Conservation (phyloP, 371 early-diverging fungal species). For the Mortierella sp. region DNA sequence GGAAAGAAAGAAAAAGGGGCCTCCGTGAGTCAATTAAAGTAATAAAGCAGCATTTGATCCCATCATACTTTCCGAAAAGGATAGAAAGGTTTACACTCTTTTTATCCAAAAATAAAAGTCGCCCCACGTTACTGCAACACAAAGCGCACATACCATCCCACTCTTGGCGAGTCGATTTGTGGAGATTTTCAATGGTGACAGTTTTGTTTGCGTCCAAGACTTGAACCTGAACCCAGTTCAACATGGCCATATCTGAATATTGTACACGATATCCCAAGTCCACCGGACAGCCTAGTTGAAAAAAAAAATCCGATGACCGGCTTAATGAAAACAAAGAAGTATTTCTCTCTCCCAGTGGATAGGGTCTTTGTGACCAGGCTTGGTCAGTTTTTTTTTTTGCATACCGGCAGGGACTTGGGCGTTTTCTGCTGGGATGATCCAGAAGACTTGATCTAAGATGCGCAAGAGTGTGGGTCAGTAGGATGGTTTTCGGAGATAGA, state of each 20-base stretch:
- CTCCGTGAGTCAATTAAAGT: neutral
- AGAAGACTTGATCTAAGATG: constrained; percentile 26
- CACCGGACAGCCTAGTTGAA: constrained; percentile 26
- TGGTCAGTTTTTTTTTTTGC: no score
- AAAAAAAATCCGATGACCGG: neutral
- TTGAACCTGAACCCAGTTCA: constrained; percentile 39
- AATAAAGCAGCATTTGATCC: neutral
- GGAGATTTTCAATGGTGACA: constrained; percentile 23
- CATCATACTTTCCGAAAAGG: neutral
- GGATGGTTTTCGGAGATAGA: no score
- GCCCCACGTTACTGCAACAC: no score
- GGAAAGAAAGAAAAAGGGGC: neutral
- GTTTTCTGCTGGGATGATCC: constrained; percentile 19
- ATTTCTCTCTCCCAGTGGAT: no score
- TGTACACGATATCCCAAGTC: constrained; percentile 42
- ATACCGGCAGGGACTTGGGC: constrained; percentile 21
- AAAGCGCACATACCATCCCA: constrained; percentile 40
- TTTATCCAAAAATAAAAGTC: neutral
- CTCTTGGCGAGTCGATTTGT: constrained; percentile 30
- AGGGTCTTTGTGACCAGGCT: no score
- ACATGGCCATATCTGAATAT: constrained; percentile 41
- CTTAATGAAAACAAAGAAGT: no score
- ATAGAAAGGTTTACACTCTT: neutral
- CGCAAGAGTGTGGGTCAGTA: no score
- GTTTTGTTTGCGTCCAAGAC: constrained; percentile 13